Evolutionary conservation across 78 protist genomes (phyloP).

Genomic region (Guillardia theta): DNA sequence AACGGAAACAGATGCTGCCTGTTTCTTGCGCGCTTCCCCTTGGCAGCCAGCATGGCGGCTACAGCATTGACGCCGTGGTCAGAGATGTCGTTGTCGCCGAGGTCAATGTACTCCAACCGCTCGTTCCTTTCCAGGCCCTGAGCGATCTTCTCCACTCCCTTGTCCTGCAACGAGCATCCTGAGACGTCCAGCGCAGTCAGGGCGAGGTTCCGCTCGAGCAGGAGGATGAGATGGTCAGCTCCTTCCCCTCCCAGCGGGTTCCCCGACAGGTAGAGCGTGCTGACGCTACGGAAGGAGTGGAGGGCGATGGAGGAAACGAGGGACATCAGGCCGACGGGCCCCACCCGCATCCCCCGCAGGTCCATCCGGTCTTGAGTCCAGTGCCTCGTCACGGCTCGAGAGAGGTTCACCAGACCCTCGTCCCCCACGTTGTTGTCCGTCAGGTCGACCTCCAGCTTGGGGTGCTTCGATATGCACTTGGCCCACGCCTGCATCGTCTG

Average conservation of each 20-base stretch:
- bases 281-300: background rate
- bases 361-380: background rate
- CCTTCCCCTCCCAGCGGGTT: background rate
- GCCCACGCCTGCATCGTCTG: background rate
- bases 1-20: background rate
- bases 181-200: conserved; percentile 21
- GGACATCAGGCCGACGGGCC: background rate
- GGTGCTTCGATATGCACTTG: background rate
- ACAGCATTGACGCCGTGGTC: background rate
- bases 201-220: background rate
- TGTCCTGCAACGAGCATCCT: background rate
- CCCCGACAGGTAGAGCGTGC: background rate
- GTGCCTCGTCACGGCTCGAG: background rate
- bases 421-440: background rate
- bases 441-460: background rate
- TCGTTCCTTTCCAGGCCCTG: background rate
- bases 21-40: background rate
- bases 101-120: background rate
- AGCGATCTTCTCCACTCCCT: background rate
- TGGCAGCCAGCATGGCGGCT: background rate
- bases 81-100: conserved; percentile 9
- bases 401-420: background rate
- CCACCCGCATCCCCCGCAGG: background rate
- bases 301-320: background rate
- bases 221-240: background rate